Conservation (phyloP, 2,329 filamentous ascomycete species). For the Botrytis porri region DNA sequence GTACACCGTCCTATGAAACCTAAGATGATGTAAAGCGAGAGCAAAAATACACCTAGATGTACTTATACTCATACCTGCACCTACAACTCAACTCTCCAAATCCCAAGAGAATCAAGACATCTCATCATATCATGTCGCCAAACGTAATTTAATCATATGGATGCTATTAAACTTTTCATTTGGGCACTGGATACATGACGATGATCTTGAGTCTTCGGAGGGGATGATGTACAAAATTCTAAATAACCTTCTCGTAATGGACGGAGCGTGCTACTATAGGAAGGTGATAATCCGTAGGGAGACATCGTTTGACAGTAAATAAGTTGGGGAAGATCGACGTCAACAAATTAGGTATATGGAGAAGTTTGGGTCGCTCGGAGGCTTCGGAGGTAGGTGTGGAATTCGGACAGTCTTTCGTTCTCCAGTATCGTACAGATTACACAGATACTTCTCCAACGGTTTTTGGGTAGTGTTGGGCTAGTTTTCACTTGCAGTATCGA, state of each 20-base stretch:
- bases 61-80: background rate
- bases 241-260: background rate
- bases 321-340: background rate
- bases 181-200: background rate
- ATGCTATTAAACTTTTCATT: background rate
- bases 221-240: background rate
- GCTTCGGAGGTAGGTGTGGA: background rate
- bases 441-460: background rate
- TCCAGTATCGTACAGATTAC: background rate
- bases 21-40: background rate
- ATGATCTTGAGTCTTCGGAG: background rate
- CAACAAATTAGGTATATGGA: background rate
- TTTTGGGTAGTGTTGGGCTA: background rate
- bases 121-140: background rate
- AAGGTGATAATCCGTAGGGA: background rate
- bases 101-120: background rate
- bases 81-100: too few species aligned
- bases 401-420: background rate
- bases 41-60: background rate
- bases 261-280: background rate
- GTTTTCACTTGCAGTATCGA: background rate
- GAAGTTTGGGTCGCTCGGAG: background rate
- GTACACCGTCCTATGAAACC: too few species aligned
- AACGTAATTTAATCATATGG: background rate
- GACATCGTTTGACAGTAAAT: background rate